Evolutionary conservation across 345 rosid species (phyloP).

Genomic region (Citrus unshiu): DNA sequence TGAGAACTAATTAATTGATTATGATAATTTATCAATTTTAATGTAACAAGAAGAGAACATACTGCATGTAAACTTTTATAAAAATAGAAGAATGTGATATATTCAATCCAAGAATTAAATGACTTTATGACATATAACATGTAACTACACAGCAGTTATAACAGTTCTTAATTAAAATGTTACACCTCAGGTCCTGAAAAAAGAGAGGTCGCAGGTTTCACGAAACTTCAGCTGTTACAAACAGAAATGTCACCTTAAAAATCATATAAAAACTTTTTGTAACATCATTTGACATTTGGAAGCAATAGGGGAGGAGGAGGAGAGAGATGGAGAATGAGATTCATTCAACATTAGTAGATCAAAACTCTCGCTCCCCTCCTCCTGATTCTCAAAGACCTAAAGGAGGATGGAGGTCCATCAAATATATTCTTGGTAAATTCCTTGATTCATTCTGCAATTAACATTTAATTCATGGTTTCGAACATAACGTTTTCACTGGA

Average conservation of each 20-base stretch:
- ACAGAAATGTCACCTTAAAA: not conserved
- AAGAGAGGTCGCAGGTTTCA: not conserved
- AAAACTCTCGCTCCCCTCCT: not conserved
- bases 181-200: not conserved
- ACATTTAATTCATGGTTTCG: not conserved
- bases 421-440: conserved; percentile 36
- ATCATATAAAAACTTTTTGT: not conserved
- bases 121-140: not conserved
- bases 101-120: not conserved
- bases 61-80: not conserved
- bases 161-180: not conserved
- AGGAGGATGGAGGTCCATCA: conserved; percentile 46
- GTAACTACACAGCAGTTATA: not conserved
- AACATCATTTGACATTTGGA: not conserved
- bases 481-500: not conserved
- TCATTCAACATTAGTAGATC: not conserved
- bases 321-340: not conserved
- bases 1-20: too few species aligned
- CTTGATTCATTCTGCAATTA: not conserved
- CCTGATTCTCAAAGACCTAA: not conserved
- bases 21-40: not conserved
- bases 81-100: not conserved
- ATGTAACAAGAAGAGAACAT: not conserved
- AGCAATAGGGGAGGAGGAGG: not conserved
- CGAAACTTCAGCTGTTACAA: not conserved